Conservation (phyloP, 139 green algal species). For the Chlorella sp. region DNA sequence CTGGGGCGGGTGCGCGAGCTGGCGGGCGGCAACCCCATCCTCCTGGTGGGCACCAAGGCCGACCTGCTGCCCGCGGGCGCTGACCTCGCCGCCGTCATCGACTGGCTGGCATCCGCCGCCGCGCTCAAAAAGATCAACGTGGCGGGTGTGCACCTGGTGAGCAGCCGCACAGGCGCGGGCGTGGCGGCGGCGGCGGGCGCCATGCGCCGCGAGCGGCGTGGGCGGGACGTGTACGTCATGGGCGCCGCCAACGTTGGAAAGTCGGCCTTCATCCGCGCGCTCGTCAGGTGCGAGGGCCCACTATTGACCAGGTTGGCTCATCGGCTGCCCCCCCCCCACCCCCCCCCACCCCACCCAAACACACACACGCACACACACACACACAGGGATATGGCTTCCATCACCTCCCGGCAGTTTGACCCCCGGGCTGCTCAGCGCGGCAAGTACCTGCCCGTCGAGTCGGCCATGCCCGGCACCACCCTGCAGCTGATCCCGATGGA, state of each 20-base stretch:
- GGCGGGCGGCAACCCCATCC: slow-evolving; percentile 90
- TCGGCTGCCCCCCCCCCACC: too few relatives aligned
- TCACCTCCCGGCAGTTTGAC: slow-evolving; percentile 58
- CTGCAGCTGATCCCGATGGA: slow-evolving; percentile 84
- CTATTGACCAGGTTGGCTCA: too few relatives aligned
- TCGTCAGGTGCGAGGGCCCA: slow-evolving; percentile 35
- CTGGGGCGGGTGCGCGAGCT: slow-evolving; percentile 80
- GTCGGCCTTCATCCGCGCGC: slow-evolving; percentile 86
- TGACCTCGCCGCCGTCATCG: slow-evolving; percentile 48
- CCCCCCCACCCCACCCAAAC: too few relatives aligned
- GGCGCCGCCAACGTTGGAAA: slow-evolving; percentile 98
- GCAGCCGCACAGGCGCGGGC: slow-evolving; percentile 35
- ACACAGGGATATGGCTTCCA: slow-evolving; percentile 71
- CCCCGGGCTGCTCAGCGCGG: slow-evolving; percentile 34
- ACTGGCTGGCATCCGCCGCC: slow-evolving; percentile 76
- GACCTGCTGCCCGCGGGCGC: slow-evolving; percentile 86
- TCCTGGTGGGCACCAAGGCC: slow-evolving; percentile 91
- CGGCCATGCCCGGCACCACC: slow-evolving; percentile 94
- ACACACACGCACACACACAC: too few relatives aligned
- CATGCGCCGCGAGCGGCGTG: slow-evolving; percentile 71
- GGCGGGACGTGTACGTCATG: slow-evolving; percentile 93
- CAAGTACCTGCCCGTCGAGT: slow-evolving; percentile 78
- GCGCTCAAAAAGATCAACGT: slow-evolving; percentile 69
- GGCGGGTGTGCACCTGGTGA: slow-evolving; percentile 68
- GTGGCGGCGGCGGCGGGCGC: slow-evolving; percentile 54